Evolutionary conservation across 306 rosid species (phyloP), one percentile per base, ranked within the genome.

Genomic region (Neltuma alba): DNA sequence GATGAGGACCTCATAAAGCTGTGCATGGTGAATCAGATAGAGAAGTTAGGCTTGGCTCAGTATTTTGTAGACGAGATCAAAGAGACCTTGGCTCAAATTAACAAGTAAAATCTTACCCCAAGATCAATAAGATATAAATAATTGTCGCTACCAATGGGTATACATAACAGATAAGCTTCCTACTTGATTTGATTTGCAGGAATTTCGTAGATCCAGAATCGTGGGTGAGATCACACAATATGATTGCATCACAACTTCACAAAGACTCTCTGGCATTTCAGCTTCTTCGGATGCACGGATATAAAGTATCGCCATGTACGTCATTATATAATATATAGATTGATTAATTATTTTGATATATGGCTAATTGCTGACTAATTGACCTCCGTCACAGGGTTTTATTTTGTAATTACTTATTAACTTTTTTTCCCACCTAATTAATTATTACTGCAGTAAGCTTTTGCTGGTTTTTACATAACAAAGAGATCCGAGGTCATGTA

Each of bases 1-100:
- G 86, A 88, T 28, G 87, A 83, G 64, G 86, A 85, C 36, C 83
- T 78, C 68, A 85, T 85, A 65, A 83, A 80, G 74, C 87, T 88
- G 5, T 71, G 70, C 57, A 67, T 80, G 28, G 68, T 78, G 27
- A 85, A 85, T 68, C 87, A 88, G 9, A 7, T 88, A 23, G 71
- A 78, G n/a, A 76, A 77, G 64, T 62, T 88, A 45, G 91, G 91
- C 9, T 76, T 88, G 79, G 78, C 77, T 15, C 79, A 85, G 40
- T 33, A 72, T 60, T 88, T 88, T 47, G n/a, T n/a, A 0, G 2
- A 9, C 61, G 91, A 88, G 60, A 81, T 38, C 21, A 50, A 78
- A 72, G 9, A 37, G 18, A 40, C 82, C 74, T 73, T 88, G 45
- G 38, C 77, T 78, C 74, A 81, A 83, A 76, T 85, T 48, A 63